phyloP scores from a whole-genome alignment of 1,284 basidiomycete genomes.

The Irpex sp. region DNA sequence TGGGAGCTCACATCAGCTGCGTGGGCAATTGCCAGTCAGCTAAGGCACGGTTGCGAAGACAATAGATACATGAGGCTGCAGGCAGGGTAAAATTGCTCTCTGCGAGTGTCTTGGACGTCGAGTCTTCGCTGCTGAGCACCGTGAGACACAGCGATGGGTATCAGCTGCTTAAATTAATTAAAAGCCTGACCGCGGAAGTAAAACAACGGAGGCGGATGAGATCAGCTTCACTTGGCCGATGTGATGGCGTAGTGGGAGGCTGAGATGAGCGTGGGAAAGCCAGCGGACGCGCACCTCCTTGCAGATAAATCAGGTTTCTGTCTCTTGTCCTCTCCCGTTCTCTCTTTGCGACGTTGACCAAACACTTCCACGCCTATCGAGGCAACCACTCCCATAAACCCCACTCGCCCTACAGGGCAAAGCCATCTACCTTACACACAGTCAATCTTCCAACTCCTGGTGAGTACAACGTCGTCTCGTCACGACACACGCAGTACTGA shows the following conservation, averaged over 20 bases:
- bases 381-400: conserved; percentile 54
- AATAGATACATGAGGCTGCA: conserved; percentile 2
- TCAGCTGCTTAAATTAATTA: not conserved
- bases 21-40: not conserved
- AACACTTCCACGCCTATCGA: conserved; percentile 48
- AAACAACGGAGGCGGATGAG: conserved; percentile 1
- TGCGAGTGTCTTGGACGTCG: not conserved
- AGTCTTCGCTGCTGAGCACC: not conserved
- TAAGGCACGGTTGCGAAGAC: conserved; percentile 12
- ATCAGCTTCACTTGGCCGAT: not conserved
- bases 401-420: conserved; percentile 87
- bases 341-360: conserved; percentile 39
- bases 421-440: conserved; percentile 46
- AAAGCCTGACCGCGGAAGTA: conserved; percentile 6
- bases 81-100: not conserved
- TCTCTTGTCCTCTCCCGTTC: conserved; percentile 14
- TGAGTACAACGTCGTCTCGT: conserved; percentile 23
- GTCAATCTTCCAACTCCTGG: conserved; percentile 45
- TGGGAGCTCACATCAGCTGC: not conserved
- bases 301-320: conserved; percentile 20
- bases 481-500: conserved; percentile 10
- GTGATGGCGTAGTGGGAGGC: conserved; percentile 3
- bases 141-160: not conserved
- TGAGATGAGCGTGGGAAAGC: conserved; percentile 11
- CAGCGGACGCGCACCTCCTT: conserved; percentile 14